Percentiles rank a stretch among this genome's conserved stretches.
These are phyloP conservation scores for Hexamita inflata DNA, from an alignment of 208 protist species.

Conservation along the genomic window DNA sequence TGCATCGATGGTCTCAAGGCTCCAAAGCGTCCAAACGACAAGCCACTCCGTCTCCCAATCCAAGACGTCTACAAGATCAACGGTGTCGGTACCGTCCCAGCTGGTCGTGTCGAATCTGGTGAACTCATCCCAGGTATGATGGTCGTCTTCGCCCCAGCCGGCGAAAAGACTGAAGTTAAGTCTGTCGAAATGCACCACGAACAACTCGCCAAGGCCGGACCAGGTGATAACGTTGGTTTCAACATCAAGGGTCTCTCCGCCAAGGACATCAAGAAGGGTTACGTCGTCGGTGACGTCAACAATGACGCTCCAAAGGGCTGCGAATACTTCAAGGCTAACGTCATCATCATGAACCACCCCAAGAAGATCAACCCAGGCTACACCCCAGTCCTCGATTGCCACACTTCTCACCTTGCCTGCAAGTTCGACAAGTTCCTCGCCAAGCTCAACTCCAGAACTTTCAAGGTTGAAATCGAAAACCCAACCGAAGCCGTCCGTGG, in stretches of 20 bases:
- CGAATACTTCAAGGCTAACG: conserved; percentile 39
- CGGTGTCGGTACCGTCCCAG: conserved; percentile 79
- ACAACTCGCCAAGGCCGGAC: conserved; percentile 28
- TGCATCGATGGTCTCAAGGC: conserved; percentile 30
- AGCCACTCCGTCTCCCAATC: conserved; percentile 47
- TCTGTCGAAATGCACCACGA: conserved; percentile 48
- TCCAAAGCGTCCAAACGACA: conserved; percentile 32
- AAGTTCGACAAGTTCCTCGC: conserved; percentile 37
- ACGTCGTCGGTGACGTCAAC: conserved; percentile 33
- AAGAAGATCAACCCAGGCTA: conserved; percentile 44
- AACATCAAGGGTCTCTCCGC: conserved; percentile 31
- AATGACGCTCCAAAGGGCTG: conserved; percentile 32
- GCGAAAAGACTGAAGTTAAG: conserved; percentile 31
- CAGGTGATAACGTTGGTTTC: conserved; percentile 47
- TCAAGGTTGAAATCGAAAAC: conserved; percentile 30
- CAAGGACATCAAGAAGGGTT: conserved; percentile 39
- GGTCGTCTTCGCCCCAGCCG: conserved; percentile 55
- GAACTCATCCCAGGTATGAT: conserved; percentile 51
- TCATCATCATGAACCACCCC: conserved; percentile 48
- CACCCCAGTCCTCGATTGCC: conserved; percentile 48
- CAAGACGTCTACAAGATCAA: conserved; percentile 88
- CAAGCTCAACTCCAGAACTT: conserved; percentile 41
- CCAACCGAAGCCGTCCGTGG: conserved; percentile 34
- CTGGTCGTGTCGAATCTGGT: conserved; percentile 65
- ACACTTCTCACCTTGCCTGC: conserved; percentile 49